Evolutionary conservation across 192 early-diverging fungal genomes (phyloP), one percentile per base, ranked within the genome.

Genomic region (Glomus cerebriforme): DNA sequence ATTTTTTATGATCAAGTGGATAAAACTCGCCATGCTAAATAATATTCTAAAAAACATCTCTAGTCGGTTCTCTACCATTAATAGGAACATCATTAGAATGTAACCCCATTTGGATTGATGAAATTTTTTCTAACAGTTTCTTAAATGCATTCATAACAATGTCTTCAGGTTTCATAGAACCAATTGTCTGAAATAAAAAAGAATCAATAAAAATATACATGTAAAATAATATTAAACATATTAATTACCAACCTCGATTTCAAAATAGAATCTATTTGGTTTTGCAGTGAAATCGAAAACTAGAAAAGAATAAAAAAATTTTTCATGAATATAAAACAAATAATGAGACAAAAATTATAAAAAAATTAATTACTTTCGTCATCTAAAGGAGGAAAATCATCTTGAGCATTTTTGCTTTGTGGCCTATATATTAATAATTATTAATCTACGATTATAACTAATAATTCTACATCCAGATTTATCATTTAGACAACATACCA

Each of bases 211-310:
- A n/a, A 27, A 43, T 45, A 24, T 65, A 65, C 60, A 58, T n/a
- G n/a, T 6, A 63, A 29, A 26, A 49, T 22, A 13, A 63, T 58
- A 19, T 15, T 29, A 8, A 37, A 79, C 49, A 60, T 26, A 39
- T 12, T 71, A 7, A 10, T 35, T 24, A 31, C 31, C 26, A 83
- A 91, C 89, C 86, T 96, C 94, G 26, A 92, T 84, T 70, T 88
- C 87, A 80, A 93, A 91, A 79, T 96, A 96, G 72, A 91, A 96
- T 43, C 85, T 84, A 34, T 90, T 92, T 3, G 94, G 94, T 81
- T 91, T 93, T 17, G 92, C 93, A 72, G 92, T 96, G 59, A 86
- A 95, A 78, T 96, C 93, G 79, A 93, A 96, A 54, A 88, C 86
- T 87, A 76, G 34, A 45, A 7, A 63, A 68, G 19, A 49, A 54